Evolutionary conservation across 345 rosid species (phyloP).

Genomic region (Eucalyptus sp.): DNA sequence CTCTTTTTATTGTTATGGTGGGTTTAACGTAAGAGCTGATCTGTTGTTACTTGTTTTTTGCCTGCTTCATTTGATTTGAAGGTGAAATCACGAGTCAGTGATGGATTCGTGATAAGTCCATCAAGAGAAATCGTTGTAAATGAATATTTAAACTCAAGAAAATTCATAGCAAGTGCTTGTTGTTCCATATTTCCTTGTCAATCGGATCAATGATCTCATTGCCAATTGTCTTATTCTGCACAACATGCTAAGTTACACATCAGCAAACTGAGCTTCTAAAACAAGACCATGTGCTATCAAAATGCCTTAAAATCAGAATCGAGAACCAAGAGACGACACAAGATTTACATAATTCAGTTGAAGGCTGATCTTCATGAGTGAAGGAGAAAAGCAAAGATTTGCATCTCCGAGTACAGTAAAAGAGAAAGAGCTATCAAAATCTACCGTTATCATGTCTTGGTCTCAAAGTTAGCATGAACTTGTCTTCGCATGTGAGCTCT

Average conservation of each 20-base stretch:
- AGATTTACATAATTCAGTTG: background rate
- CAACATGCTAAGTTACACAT: background rate
- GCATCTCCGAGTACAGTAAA: background rate
- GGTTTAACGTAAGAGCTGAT: background rate
- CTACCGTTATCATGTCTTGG: background rate
- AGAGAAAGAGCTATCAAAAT: background rate
- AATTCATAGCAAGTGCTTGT: background rate
- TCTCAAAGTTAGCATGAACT: background rate
- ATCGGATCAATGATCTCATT: background rate
- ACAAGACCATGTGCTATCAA: background rate
- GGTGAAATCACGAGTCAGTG: background rate
- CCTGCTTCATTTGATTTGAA: background rate
- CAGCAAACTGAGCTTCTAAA: fast-evolving
- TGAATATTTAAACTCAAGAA: background rate
- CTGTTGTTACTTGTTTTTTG: background rate
- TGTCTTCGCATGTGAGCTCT: background rate
- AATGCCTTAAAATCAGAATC: background rate
- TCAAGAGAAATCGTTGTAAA: background rate
- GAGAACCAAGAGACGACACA: fast-evolving
- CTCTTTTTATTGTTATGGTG: background rate
- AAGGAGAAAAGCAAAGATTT: background rate
- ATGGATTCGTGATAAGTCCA: background rate
- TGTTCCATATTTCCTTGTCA: background rate
- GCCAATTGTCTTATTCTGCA: background rate
- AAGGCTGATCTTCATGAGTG: background rate